phyloP scores from a whole-genome alignment of 1,284 basidiomycete species.

The Boletellus deceptivus region DNA sequence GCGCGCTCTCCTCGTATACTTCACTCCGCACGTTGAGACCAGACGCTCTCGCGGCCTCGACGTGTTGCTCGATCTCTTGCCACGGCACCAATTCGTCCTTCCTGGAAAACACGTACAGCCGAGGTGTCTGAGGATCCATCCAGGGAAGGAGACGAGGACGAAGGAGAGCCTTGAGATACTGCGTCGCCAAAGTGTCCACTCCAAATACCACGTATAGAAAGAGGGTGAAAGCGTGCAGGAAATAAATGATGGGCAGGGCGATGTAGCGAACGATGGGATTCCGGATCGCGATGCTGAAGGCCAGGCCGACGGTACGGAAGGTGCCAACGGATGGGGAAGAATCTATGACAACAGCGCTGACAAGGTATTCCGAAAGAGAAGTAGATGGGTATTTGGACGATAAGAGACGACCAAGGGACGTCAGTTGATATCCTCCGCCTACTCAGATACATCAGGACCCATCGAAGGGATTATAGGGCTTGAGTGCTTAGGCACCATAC shows the following conservation, averaged over 20 bases:
- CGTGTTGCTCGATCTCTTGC: conserved; percentile 44
- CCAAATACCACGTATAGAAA: conserved; percentile 14
- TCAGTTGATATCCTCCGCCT: conserved; percentile 49
- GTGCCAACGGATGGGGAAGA: conserved; percentile 45
- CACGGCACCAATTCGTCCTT: conserved; percentile 46
- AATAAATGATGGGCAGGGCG: conserved; percentile 20
- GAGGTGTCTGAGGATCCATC: conserved; percentile 40
- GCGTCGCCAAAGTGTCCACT: conserved; percentile 16
- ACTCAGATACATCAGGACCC: background rate
- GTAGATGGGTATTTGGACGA: conserved; percentile 22
- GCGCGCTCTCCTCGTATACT: conserved; percentile 46
- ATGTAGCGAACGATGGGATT: conserved; percentile 36
- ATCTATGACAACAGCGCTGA: conserved; percentile 48
- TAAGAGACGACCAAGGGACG: conserved; percentile 39
- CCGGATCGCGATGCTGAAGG: conserved; percentile 41
- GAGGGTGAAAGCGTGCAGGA: conserved; percentile 22
- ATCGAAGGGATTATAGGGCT: background rate
- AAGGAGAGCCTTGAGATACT: conserved; percentile 34
- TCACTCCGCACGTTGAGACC: conserved; percentile 42
- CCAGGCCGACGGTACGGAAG: conserved; percentile 32
- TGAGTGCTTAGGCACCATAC: conserved; percentile 27
- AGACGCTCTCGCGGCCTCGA: conserved; percentile 29
- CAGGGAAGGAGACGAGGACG: conserved; percentile 44
- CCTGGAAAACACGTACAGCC: conserved; percentile 56
- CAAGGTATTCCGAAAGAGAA: conserved; percentile 10